Percentiles rank a stretch among this genome's conserved stretches.
phyloP scores from a whole-genome alignment of 257 asterid genomes.

The Capsicum chinense region DNA sequence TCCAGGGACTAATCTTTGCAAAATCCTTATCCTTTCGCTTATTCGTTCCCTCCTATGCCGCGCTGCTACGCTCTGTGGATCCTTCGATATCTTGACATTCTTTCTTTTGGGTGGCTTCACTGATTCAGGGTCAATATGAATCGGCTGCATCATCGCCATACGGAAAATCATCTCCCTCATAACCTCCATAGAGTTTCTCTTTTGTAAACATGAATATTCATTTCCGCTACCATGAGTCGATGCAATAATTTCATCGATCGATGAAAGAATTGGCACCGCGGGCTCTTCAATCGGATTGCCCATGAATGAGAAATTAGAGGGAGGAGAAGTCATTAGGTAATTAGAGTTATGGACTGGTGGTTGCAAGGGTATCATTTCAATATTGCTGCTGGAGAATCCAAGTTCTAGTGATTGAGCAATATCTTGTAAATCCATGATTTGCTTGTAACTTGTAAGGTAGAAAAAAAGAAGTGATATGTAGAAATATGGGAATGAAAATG shows the following conservation, averaged over 20 bases:
- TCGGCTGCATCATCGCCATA: slow-evolving; percentile 60
- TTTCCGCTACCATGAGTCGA: slow-evolving; percentile 10
- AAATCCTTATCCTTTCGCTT: slow-evolving; percentile 53
- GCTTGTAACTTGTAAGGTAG: not conserved
- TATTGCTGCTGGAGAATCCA: slow-evolving; percentile 27
- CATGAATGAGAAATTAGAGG: slow-evolving; percentile 29
- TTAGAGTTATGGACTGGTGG: slow-evolving; percentile 25
- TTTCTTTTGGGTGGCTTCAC: slow-evolving; percentile 53
- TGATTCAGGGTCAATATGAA: slow-evolving; percentile 50
- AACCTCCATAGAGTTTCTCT: slow-evolving; percentile 44
- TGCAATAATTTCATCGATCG: slow-evolving; percentile 21
- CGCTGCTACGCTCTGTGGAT: slow-evolving; percentile 65
- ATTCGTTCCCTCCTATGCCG: slow-evolving; percentile 60
- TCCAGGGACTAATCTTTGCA: slow-evolving; percentile 60
- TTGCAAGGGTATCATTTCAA: slow-evolving; percentile 28
- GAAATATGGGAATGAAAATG: slow-evolving; percentile 1
- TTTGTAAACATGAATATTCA: slow-evolving; percentile 29
- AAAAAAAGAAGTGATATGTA: not conserved
- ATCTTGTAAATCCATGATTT: slow-evolving; percentile 21
- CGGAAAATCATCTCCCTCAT: slow-evolving; percentile 64
- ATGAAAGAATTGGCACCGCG: not conserved
- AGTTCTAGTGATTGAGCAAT: slow-evolving; percentile 17
- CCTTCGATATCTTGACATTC: slow-evolving; percentile 59
- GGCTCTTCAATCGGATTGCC: slow-evolving; percentile 19
- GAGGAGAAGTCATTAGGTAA: not conserved